These are phyloP conservation scores for Hypoxylon fuscum DNA, from an alignment of 495 filamentous ascomycete species.

Conservation along the genomic window DNA sequence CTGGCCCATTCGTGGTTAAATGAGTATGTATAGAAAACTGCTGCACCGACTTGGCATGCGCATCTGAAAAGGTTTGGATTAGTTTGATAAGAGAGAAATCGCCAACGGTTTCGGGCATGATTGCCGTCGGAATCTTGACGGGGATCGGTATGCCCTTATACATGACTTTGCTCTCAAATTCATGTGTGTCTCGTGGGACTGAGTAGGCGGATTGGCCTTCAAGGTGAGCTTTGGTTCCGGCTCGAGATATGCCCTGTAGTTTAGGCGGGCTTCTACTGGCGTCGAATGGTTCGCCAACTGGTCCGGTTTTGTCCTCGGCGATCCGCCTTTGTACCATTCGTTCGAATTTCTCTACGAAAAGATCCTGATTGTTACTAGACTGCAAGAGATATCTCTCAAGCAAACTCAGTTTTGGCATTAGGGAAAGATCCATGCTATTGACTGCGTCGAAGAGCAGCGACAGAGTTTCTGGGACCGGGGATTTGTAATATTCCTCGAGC, in stretches of 20 bases:
- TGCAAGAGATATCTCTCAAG: conserved; percentile 89
- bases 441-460: conserved; percentile 88
- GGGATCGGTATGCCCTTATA: conserved; percentile 96
- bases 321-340: conserved; percentile 81
- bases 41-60: conserved; percentile 82
- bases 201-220: conserved; percentile 63
- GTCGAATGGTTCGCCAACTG: conserved; percentile 52
- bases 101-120: conserved; percentile 94
- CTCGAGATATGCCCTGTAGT: conserved; percentile 58
- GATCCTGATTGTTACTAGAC: conserved; percentile 89
- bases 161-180: conserved; percentile 92
- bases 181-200: conserved; percentile 92
- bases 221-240: conserved; percentile 63
- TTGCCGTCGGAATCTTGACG: conserved; percentile 91
- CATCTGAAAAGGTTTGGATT: conserved; percentile 88
- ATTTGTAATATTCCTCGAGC: conserved; percentile 96
- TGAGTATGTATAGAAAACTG: conserved; percentile 89
- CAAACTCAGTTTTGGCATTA: conserved; percentile 86
- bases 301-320: conserved; percentile 58
- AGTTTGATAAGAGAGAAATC: conserved; percentile 98
- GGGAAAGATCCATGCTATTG: conserved; percentile 94
- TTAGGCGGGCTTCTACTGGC: conserved; percentile 59
- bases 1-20: conserved; percentile 87
- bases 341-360: conserved; percentile 98
- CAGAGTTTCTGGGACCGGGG: conserved; percentile 88